These are phyloP conservation scores for Capsicum chinense DNA, from an alignment of 257 asterid genomes.

Conservation along the genomic window DNA sequence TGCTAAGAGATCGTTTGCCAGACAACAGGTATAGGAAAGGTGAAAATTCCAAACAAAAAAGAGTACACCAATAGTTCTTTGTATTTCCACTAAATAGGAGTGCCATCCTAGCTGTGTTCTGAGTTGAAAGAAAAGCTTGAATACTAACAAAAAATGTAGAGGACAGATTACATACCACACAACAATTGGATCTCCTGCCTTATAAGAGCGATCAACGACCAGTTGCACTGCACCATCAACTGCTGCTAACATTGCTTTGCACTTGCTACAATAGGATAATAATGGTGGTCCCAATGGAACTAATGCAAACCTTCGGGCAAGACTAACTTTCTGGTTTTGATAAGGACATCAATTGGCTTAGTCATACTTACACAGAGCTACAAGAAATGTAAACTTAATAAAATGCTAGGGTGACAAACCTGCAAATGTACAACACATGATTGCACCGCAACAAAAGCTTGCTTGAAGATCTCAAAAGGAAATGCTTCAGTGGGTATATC, in stretches of 20 bases:
- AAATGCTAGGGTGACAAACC: constrained; percentile 51
- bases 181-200: constrained; percentile 81
- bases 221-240: constrained; percentile 85
- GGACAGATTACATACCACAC: constrained; percentile 66
- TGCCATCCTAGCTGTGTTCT: constrained; percentile 2
- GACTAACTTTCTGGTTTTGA: constrained; percentile 83
- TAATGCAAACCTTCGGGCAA: constrained; percentile 95
- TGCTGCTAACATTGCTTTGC: constrained; percentile 96
- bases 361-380: background rate
- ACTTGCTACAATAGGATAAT: constrained; percentile 84
- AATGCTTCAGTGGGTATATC: constrained; percentile 99
- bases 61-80: background rate
- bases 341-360: background rate
- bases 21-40: background rate
- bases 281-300: constrained; percentile 97
- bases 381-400: background rate
- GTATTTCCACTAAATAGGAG: constrained; percentile 2
- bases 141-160: constrained; percentile 23
- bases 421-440: constrained; percentile 99
- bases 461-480: constrained; percentile 92
- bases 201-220: constrained; percentile 83
- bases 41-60: background rate
- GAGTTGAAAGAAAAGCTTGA: constrained; percentile 12
- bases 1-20: background rate
- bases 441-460: constrained; percentile 99